These are phyloP conservation scores for Colletotrichum cuscutae DNA, from an alignment of 2,329 filamentous ascomycete species.

Conservation along the genomic window DNA sequence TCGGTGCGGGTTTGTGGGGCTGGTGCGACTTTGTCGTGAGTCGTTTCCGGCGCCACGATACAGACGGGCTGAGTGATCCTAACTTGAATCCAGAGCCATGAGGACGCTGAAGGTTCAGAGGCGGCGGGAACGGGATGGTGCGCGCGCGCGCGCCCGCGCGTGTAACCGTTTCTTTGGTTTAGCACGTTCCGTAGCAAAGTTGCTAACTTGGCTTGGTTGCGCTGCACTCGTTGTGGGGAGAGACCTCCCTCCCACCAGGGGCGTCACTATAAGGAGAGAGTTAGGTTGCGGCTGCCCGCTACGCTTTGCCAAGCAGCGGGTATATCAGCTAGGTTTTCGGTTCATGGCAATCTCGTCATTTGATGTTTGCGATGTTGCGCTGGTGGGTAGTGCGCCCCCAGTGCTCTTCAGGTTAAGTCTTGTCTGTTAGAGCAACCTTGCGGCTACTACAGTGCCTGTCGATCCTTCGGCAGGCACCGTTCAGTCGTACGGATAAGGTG, in stretches of 20 bases:
- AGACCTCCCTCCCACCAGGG: not conserved
- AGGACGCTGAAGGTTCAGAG: not conserved
- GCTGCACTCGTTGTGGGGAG: not conserved
- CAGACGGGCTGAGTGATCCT: no score
- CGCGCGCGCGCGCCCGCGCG: not conserved
- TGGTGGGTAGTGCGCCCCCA: not conserved
- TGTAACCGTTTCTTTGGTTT: not conserved
- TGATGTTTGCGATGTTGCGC: not conserved
- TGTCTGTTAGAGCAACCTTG: not conserved
- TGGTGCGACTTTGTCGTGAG: not conserved
- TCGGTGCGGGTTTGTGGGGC: not conserved
- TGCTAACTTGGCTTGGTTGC: not conserved
- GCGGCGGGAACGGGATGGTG: conserved; percentile 3
- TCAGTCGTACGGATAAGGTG: not conserved
- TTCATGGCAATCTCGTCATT: not conserved
- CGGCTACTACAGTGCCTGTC: not conserved
- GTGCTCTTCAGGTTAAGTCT: not conserved
- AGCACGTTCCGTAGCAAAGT: no score
- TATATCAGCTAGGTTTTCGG: not conserved
- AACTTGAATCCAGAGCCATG: not conserved
- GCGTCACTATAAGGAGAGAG: not conserved
- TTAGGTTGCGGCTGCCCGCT: not conserved
- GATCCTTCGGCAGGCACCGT: not conserved
- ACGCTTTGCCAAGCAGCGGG: not conserved
- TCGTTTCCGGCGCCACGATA: not conserved